These are phyloP conservation scores for Hypoxylon perforatum DNA, from an alignment of 495 filamentous ascomycete genomes.

Conservation along the genomic window DNA sequence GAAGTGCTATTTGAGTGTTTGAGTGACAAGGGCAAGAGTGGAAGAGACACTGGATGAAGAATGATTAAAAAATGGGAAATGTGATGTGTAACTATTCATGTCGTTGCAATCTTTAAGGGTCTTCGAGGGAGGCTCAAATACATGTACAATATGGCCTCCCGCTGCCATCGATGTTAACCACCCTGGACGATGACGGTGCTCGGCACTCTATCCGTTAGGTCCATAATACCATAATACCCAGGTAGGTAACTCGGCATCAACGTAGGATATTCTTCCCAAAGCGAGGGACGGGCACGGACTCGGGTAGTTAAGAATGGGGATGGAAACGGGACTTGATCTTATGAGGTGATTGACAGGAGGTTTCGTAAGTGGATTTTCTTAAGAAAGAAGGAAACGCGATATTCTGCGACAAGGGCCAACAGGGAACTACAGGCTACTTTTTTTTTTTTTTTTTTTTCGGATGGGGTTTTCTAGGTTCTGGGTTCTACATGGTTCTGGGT, in stretches of 20 bases:
- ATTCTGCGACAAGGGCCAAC: constrained; percentile 22
- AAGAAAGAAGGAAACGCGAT: constrained; percentile 10
- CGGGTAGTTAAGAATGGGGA: constrained; percentile 10
- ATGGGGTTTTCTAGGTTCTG: constrained; percentile 8
- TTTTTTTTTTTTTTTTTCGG: not conserved
- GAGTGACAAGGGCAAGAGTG: constrained; percentile 20
- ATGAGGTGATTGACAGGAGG: constrained; percentile 42
- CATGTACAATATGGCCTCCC: constrained; percentile 1
- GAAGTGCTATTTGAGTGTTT: too few species aligned
- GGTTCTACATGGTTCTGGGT: too few species aligned
- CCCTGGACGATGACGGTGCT: constrained; percentile 29
- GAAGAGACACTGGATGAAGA: constrained; percentile 20
- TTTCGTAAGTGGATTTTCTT: constrained; percentile 24
- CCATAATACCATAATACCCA: too few species aligned
- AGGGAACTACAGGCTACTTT: not conserved
- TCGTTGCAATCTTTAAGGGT: constrained; percentile 22
- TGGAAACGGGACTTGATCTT: constrained; percentile 29
- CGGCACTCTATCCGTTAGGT: constrained; percentile 26
- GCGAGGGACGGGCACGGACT: constrained; percentile 8
- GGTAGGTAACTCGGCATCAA: constrained; percentile 34
- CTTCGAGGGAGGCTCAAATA: constrained; percentile 36
- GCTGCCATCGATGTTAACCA: constrained; percentile 14
- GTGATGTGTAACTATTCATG: constrained; percentile 40
- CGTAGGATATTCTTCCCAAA: constrained; percentile 22
- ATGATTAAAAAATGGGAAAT: constrained; percentile 24